Conservation (phyloP, 305 asterid genomes). For the Andrographis paniculata region DNA sequence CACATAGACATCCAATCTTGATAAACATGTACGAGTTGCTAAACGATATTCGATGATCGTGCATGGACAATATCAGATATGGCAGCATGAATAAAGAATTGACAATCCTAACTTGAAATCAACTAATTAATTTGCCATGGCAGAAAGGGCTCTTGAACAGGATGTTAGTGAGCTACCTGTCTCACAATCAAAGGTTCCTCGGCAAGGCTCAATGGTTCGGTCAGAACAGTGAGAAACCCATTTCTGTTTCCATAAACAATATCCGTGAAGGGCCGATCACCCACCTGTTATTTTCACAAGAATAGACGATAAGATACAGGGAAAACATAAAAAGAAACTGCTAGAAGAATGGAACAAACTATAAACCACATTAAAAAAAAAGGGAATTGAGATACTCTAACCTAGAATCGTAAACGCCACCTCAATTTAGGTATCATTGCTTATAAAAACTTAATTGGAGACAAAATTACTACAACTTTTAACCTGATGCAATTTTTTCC, state of each 20-base stretch:
- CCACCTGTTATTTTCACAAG: slow-evolving; percentile 52
- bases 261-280: slow-evolving; percentile 95
- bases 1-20: no score
- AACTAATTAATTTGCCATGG: no score
- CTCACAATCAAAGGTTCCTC: slow-evolving; percentile 84
- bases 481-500: no score
- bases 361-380: slow-evolving; percentile 2
- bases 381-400: no score
- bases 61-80: no score
- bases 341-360: slow-evolving; percentile 10
- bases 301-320: background rate
- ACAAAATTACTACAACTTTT: slow-evolving; percentile 11
- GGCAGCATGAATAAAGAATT: no score
- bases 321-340: background rate
- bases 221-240: slow-evolving; percentile 75
- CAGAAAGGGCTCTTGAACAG: background rate
- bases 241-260: slow-evolving; percentile 83
- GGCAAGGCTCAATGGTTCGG: slow-evolving; percentile 66
- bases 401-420: no score
- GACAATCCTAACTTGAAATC: no score
- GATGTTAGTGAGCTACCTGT: slow-evolving; percentile 43
- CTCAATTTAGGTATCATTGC: no score
- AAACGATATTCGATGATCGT: no score
- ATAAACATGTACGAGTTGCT: no score
- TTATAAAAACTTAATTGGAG: no score